Percentiles rank a stretch among this genome's conserved stretches.
These are phyloP conservation scores for Tylopilus felleus DNA, from an alignment of 768 basidiomycete genomes.

Conservation along the genomic window DNA sequence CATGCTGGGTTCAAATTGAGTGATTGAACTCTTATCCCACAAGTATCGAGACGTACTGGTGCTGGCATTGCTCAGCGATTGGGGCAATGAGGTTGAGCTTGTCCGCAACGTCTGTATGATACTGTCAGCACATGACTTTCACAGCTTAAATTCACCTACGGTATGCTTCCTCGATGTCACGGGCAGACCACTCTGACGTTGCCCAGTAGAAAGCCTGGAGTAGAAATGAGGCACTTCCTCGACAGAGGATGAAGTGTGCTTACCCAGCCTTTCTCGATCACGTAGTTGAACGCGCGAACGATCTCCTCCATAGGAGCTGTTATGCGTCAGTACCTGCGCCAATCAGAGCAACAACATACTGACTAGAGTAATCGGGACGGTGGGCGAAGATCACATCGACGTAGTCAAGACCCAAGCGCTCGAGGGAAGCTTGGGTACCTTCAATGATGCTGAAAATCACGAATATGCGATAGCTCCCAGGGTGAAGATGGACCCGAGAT, in stretches of 20 bases:
- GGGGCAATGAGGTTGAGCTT: conserved; percentile 49
- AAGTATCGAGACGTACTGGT: conserved; percentile 31
- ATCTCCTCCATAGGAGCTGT: conserved; percentile 49
- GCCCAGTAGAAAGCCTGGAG: conserved; percentile 43
- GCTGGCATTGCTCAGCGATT: conserved; percentile 51
- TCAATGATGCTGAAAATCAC: conserved; percentile 46
- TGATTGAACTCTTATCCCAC: no score
- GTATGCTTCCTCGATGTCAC: conserved; percentile 45
- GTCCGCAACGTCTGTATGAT: conserved; percentile 42
- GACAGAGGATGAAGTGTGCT: not conserved
- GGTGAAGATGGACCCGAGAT: not conserved
- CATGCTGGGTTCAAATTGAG: conserved; percentile 35
- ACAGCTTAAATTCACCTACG: conserved; percentile 18
- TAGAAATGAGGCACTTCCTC: not conserved
- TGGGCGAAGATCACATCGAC: conserved; percentile 52
- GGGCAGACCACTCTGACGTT: conserved; percentile 55
- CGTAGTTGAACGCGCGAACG: conserved; percentile 56
- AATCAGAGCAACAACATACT: conserved; percentile 1
- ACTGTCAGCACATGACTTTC: not conserved
- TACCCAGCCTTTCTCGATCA: conserved; percentile 49
- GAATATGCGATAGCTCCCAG: not conserved
- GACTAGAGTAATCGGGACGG: conserved; percentile 40
- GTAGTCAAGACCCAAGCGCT: conserved; percentile 52
- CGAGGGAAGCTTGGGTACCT: conserved; percentile 47
- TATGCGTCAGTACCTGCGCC: not conserved